Base-by-base conservation (phyloP, 805 yeast species). In the Sungouiozyma intestinalis region DNA sequence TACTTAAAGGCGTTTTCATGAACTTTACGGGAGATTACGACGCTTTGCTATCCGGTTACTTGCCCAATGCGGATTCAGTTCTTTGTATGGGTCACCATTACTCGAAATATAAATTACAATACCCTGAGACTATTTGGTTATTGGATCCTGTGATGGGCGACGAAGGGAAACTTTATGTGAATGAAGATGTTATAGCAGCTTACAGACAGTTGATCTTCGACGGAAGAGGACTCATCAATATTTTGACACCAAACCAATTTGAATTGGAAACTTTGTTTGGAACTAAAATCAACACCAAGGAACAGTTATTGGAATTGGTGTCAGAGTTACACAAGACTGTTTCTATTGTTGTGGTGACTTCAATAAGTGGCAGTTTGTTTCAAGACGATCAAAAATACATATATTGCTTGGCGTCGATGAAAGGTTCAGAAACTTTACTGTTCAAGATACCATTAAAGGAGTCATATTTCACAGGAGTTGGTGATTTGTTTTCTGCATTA, bases 391-490 rank as follows among this genome's bases (percentile, higher is more conserved):
- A 48, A 5, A 40, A 43, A 16, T 54, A 58, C 31, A 60, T 72
- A n/a, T 63, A 65, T 44, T 67, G 76, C 16, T 71, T 74, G 13
- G 69, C 73, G 9, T 73, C 77, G 1, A 53, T 71, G 3, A 41
- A 44, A 6, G 56, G 43, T 16, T 32, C 43, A 20, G 40, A 38
- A 16, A 54, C 64, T 1, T 47, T 59, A 33, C 53, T 57, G 15
- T 53, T 46, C 52, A 69, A 70, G 48, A 70, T 82, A 13, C 81
- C 84, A 2, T 66, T 70, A 31, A 73, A 85, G 35, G 76, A 80
- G 42, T 79, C 90, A 4, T 86, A 90, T 58, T 90, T 88, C 63
- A 85, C 96, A 0, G 97, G 97, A 1, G 95, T 92, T 0, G 97
- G 97, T 5, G 97, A 88, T 54, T 62, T 88, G 35, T 88, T 90